Evolutionary conservation across 2,329 filamentous ascomycete species (phyloP).

Genomic region (Aspergillus japonicus): DNA sequence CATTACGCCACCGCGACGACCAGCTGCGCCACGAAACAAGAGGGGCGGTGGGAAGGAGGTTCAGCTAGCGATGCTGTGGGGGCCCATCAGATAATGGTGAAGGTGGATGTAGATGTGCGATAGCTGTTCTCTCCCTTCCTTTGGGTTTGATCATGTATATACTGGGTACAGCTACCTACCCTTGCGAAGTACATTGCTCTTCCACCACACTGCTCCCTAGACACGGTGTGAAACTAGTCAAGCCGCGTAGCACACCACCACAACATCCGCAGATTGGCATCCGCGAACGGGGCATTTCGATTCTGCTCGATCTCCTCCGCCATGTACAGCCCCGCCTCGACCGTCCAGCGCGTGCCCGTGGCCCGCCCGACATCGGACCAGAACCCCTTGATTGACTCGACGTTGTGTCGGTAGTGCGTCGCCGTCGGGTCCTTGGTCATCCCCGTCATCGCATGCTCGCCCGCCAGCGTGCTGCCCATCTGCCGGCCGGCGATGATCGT

Average conservation of each 20-base stretch:
- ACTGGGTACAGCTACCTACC: no score
- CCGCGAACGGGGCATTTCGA: not conserved
- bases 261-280: constrained; percentile 18
- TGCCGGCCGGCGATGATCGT: constrained; percentile 17
- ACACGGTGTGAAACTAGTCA: not conserved
- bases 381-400: constrained; percentile 16
- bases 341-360: constrained; percentile 16
- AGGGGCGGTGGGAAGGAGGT: not conserved
- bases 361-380: constrained; percentile 15
- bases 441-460: constrained; percentile 11
- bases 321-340: constrained; percentile 15
- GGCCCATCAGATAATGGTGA: not conserved
- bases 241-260: constrained; percentile 20
- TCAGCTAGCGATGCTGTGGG: not conserved
- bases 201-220: no score
- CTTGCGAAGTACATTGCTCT: no score
- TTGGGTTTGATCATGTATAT: no score
- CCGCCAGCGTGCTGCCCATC: constrained; percentile 16
- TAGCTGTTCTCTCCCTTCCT: not conserved
- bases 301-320: constrained; percentile 1
- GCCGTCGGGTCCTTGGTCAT: constrained; percentile 2
- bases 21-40: not conserved
- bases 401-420: constrained; percentile 18
- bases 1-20: not conserved
- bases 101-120: not conserved